Conservation (phyloP, 352 stramenopile genomes). For the Pilasporangium apinafurcum region DNA sequence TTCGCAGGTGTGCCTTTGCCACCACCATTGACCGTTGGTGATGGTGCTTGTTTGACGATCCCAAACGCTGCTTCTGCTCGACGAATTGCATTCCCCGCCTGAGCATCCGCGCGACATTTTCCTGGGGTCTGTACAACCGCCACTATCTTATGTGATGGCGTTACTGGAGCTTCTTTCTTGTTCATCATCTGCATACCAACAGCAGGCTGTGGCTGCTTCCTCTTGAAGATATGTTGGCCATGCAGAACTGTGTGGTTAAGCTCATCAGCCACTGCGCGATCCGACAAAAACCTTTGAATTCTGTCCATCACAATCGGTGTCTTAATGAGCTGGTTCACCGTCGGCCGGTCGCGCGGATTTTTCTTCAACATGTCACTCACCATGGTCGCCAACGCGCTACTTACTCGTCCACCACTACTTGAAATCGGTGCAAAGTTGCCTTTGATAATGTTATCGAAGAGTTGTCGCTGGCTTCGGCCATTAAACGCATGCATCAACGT, state of each 20-base stretch:
- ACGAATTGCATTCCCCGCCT: background rate
- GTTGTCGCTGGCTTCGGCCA: conserved; percentile 64
- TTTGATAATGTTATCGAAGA: conserved; percentile 69
- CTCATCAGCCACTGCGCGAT: conserved; percentile 41
- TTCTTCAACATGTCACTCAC: conserved; percentile 55
- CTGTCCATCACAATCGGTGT: conserved; percentile 46
- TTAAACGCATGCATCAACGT: conserved; percentile 89
- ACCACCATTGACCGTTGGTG: background rate
- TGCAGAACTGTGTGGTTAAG: conserved; percentile 69
- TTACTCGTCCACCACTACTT: conserved; percentile 6
- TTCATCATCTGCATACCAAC: no score
- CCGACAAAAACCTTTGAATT: conserved; percentile 59
- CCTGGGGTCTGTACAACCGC: background rate
- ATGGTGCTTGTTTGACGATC: background rate
- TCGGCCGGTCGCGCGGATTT: conserved; percentile 50
- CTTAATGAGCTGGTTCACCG: conserved; percentile 55
- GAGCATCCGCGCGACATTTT: background rate
- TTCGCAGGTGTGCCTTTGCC: background rate
- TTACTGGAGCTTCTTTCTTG: background rate
- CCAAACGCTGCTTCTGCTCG: conserved; percentile 2
- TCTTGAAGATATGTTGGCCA: conserved; percentile 64
- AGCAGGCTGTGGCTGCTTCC: conserved; percentile 16
- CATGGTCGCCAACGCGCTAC: conserved; percentile 21
- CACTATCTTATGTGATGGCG: background rate
- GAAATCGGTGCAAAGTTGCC: conserved; percentile 15